Evolutionary conservation across 1,139 yeast genomes (phyloP).

Genomic region (Kurtzmaniella quercitrusa): DNA sequence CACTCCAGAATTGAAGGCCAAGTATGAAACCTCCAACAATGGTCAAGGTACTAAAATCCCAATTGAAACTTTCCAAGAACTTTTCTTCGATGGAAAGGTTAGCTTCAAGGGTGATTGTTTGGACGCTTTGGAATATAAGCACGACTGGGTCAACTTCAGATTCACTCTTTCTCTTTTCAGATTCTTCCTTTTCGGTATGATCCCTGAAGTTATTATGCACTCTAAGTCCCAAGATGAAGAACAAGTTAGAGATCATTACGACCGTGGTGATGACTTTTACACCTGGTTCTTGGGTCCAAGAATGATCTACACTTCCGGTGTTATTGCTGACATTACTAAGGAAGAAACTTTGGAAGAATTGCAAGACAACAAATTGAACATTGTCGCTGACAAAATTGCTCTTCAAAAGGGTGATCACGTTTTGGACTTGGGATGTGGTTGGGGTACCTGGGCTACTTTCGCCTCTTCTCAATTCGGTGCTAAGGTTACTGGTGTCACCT

Average conservation of each 20-base stretch:
- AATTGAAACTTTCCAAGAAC: conserved; percentile 89
- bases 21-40: conserved; percentile 52
- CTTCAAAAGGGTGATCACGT: conserved; percentile 68
- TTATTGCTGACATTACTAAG: conserved; percentile 63
- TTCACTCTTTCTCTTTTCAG: conserved; percentile 77
- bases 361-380: conserved; percentile 85
- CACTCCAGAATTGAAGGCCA: conserved; percentile 64
- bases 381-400: conserved; percentile 84
- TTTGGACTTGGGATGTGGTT: conserved; percentile 90
- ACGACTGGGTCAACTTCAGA: conserved; percentile 84
- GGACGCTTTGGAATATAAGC: conserved; percentile 80
- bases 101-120: conserved; percentile 85
- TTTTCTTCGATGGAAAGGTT: conserved; percentile 80
- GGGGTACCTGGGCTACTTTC: conserved; percentile 91
- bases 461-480: conserved; percentile 86
- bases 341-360: conserved; percentile 82
- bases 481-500: conserved; percentile 81
- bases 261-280: conserved; percentile 95
- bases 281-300: conserved; percentile 93
- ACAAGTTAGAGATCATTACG: conserved; percentile 93
- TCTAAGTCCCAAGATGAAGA: conserved; percentile 94
- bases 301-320: conserved; percentile 90
- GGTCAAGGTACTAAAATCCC: conserved; percentile 78
- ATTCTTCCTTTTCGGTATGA: conserved; percentile 82
- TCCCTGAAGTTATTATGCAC: conserved; percentile 91